Percentiles rank a stretch among this genome's conserved stretches.
These are phyloP conservation scores for Trametes versicolor DNA, from an alignment of 1,284 basidiomycete genomes.

Conservation along the genomic window DNA sequence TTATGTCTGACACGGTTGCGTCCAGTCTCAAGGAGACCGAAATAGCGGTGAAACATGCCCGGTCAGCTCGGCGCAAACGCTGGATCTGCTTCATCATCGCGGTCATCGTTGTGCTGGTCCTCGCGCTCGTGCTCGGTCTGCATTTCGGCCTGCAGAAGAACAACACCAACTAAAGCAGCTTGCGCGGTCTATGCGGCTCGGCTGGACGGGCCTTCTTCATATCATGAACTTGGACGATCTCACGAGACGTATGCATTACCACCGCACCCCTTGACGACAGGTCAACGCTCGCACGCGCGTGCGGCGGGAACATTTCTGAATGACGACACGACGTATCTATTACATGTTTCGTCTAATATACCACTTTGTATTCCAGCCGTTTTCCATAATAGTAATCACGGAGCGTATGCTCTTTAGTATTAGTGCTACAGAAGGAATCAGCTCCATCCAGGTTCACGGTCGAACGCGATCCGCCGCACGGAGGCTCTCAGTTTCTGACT, in stretches of 20 bases:
- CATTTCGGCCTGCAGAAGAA: constrained; percentile 46
- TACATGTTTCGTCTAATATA: constrained; percentile 26
- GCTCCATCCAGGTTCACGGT: not conserved
- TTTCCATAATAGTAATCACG: constrained; percentile 9
- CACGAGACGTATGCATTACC: constrained; percentile 15
- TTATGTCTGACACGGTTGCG: not conserved
- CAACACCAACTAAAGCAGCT: constrained; percentile 27
- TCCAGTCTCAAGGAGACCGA: constrained; percentile 71
- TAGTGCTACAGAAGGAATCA: not conserved
- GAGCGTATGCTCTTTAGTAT: too few species aligned
- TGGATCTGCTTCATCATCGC: constrained; percentile 82
- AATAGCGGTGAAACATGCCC: constrained; percentile 76
- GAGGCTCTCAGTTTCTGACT: not conserved
- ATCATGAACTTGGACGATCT: constrained; percentile 23
- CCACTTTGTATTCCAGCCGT: constrained; percentile 17
- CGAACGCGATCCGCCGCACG: not conserved
- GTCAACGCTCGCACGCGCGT: not conserved
- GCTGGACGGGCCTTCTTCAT: not conserved
- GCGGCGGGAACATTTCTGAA: constrained; percentile 7
- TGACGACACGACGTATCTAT: constrained; percentile 22
- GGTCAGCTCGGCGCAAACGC: constrained; percentile 78
- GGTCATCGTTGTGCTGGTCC: constrained; percentile 56
- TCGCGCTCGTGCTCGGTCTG: constrained; percentile 65
- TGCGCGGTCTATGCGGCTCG: not conserved
- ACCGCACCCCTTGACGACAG: not conserved